Base-by-base conservation (phyloP, 139 green algal genomes). In the Pseudopediastrum boryanum region DNA sequence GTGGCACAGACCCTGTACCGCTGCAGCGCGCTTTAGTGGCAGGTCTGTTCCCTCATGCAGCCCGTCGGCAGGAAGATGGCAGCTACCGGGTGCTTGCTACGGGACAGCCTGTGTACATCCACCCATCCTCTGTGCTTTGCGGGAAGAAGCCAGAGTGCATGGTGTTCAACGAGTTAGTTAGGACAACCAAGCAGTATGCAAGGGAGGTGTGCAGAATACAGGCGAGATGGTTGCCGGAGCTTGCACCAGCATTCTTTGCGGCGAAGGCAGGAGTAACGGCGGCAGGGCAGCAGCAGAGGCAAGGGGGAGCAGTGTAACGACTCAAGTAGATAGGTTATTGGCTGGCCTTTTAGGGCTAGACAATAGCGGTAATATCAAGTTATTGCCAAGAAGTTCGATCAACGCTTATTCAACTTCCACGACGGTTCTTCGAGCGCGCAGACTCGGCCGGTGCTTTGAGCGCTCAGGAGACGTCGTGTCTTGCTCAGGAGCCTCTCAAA, bases 11-110 rank as follows among this genome's bases (percentile, higher is more conserved):
- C 77, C 59, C 58, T 19, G 85, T 71, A 1, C 76, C 85, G 0
- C 56, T 97, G 69, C 77, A 88, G 5, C 79, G 83, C 2, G 86
- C 89, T 2, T 71, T 94, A 43, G 39, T 71, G 38, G 25, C 64
- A 2, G 94, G 94, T 25, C 85, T 98, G 27, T 97, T 97, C 70
- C 85, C 86, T 1, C 86, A 97, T 54, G 90, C 91, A 4, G 94
- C 94, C 25, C 83, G 84, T 41, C 80, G 75, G 44, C 90, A 94
- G 80, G 64, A 86, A 4, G 90, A 95, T 54, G 89, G 90, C 4
- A 90, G 69, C 4, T 98, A 95, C 82, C 81, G 79, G 52, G 82
- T 98, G 41, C 65, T 97, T 29, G 84, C 85, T 19, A 94, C 88
- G 0, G 83, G 89, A 3, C 90, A 95, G 58, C 41, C 71, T 52